These are phyloP conservation scores for Xylaria longipes DNA, from an alignment of 495 filamentous ascomycete species.

Conservation along the genomic window DNA sequence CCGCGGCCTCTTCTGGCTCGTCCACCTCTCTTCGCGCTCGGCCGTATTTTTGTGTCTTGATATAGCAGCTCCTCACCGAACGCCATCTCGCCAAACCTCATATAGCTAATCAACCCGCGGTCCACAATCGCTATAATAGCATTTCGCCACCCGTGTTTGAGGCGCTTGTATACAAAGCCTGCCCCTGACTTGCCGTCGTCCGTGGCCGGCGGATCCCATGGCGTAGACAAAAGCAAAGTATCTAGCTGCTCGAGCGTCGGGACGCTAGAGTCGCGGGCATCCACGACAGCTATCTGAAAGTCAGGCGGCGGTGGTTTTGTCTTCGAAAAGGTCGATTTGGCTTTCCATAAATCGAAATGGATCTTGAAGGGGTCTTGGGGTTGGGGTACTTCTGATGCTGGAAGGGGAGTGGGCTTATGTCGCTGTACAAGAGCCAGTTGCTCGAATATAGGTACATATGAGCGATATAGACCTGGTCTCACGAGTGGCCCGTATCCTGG, in stretches of 20 bases:
- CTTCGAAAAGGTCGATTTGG: slow-evolving; percentile 70
- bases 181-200: slow-evolving; percentile 44
- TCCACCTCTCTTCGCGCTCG: slow-evolving; percentile 27
- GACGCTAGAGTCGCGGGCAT: slow-evolving; percentile 71
- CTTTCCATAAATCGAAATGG: slow-evolving; percentile 80
- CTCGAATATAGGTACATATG: slow-evolving; percentile 77
- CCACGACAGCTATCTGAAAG: slow-evolving; percentile 80
- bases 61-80: slow-evolving; percentile 80
- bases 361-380: slow-evolving; percentile 68
- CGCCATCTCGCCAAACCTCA: slow-evolving; percentile 77
- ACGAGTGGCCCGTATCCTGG: slow-evolving; percentile 70
- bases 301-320: slow-evolving; percentile 75
- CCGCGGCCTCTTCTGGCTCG: slow-evolving; percentile 48
- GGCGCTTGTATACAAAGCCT: slow-evolving; percentile 61
- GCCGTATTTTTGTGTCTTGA: slow-evolving; percentile 44
- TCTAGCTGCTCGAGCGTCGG: slow-evolving; percentile 76
- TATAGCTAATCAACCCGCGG: slow-evolving; percentile 85
- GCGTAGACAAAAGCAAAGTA: slow-evolving; percentile 68
- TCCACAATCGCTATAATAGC: slow-evolving; percentile 89
- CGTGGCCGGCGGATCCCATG: slow-evolving; percentile 64
- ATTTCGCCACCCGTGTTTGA: slow-evolving; percentile 85
- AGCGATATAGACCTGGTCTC: slow-evolving; percentile 77
- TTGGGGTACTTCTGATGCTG: slow-evolving; percentile 23
- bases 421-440: slow-evolving; percentile 76
- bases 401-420: slow-evolving; percentile 63